These are phyloP conservation scores for Psilocybe azurescens DNA, from an alignment of 768 basidiomycete genomes.

Conservation along the genomic window DNA sequence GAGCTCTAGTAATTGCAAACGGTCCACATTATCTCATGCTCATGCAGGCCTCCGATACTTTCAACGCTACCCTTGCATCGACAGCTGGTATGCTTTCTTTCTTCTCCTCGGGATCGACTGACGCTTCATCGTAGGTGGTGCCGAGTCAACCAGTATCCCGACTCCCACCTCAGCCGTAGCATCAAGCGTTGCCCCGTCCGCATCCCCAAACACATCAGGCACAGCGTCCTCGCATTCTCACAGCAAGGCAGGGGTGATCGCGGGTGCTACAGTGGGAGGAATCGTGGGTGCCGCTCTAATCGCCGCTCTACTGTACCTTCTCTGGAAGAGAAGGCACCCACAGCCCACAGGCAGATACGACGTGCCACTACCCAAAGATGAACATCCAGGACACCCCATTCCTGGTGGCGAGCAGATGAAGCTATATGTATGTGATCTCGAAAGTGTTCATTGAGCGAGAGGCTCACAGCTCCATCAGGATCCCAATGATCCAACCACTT, in stretches of 20 bases:
- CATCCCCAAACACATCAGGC: background rate
- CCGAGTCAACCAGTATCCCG: background rate
- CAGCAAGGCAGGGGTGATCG: background rate
- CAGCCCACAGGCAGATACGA: background rate
- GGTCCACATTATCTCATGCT: background rate
- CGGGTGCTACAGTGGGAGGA: slow-evolving; percentile 4
- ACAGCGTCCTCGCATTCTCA: background rate
- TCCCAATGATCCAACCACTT: background rate
- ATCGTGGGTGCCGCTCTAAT: background rate
- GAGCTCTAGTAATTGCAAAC: background rate
- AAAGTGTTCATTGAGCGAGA: background rate
- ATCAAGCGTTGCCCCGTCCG: background rate
- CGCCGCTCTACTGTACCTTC: background rate
- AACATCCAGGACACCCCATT: background rate
- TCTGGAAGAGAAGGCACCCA: background rate
- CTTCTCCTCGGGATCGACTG: background rate
- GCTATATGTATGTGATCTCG: background rate
- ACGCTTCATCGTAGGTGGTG: background rate
- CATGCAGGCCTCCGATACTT: background rate
- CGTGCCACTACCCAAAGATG: background rate
- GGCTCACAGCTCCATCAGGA: background rate
- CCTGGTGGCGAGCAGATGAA: background rate
- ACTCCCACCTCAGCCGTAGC: background rate
- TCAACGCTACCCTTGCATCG: slow-evolving; percentile 3
- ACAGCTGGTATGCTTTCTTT: background rate